These are phyloP conservation scores for Pythium apleroticum DNA, from an alignment of 352 stramenopile species.

Conservation along the genomic window DNA sequence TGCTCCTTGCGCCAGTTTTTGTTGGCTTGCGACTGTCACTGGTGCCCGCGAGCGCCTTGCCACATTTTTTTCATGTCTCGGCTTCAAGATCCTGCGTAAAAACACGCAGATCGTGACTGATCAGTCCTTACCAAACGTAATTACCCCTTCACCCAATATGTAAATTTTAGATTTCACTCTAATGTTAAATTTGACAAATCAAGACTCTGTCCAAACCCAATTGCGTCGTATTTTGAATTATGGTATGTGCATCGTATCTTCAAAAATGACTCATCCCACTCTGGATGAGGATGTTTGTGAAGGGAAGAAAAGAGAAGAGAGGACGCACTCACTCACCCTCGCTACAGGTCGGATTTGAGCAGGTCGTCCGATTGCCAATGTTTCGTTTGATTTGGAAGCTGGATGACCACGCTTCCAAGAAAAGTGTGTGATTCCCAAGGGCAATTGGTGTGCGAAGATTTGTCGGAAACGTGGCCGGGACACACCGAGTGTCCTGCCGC, in stretches of 20 bases:
- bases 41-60: background rate
- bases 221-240: background rate
- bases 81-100: conserved; percentile 5
- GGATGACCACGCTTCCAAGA: too few species aligned
- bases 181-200: background rate
- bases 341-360: background rate
- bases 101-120: background rate
- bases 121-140: background rate
- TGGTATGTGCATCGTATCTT: background rate
- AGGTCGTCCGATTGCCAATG: background rate
- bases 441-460: background rate
- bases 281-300: background rate
- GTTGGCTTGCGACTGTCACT: conserved; percentile 4
- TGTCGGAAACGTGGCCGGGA: background rate
- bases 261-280: background rate
- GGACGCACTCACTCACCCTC: too few species aligned
- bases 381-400: background rate
- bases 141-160: background rate
- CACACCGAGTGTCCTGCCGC: background rate
- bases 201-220: background rate
- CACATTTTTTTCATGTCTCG: conserved; percentile 1
- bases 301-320: background rate
- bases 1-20: conserved; percentile 4
- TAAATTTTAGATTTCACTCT: too few species aligned
- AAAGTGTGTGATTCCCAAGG: background rate